These are phyloP conservation scores for Cryptococcus floricola DNA, from an alignment of 1,284 basidiomycete genomes.

Conservation along the genomic window DNA sequence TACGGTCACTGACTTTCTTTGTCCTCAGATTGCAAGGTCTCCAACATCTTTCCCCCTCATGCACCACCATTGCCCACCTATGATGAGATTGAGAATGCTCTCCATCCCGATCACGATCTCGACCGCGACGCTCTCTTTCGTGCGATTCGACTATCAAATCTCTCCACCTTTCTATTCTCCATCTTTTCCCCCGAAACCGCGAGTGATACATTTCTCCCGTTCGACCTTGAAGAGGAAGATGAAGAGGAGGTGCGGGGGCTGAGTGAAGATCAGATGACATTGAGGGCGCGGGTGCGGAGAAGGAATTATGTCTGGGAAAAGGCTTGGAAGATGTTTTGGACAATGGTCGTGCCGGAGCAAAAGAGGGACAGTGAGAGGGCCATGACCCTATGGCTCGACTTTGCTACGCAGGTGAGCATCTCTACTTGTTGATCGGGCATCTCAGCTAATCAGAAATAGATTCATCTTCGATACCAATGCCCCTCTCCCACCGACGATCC, in stretches of 20 bases:
- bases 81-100: constrained; percentile 11
- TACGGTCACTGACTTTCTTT: background rate
- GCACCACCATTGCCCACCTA: constrained; percentile 21
- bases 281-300: constrained; percentile 10
- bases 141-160: constrained; percentile 22
- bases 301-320: constrained; percentile 21
- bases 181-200: constrained; percentile 31
- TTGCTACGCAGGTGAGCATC: constrained; percentile 29
- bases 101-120: constrained; percentile 12
- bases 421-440: background rate
- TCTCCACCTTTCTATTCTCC: constrained; percentile 28
- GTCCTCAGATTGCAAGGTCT: constrained; percentile 15
- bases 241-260: constrained; percentile 3
- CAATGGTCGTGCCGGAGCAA: constrained; percentile 18
- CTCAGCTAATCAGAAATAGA: too few species aligned
- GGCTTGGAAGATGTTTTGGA: constrained; percentile 38
- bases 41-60: constrained; percentile 21
- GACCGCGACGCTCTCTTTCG: constrained; percentile 7
- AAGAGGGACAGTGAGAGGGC: constrained; percentile 15
- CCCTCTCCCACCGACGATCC: background rate
- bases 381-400: constrained; percentile 33
- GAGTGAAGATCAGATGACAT: constrained; percentile 3
- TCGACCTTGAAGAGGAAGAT: constrained; percentile 5
- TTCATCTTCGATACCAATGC: background rate
- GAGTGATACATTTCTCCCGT: constrained; percentile 2